Conservation (phyloP, 2,329 filamentous ascomycete genomes). For the Colletotrichum scovillei region DNA sequence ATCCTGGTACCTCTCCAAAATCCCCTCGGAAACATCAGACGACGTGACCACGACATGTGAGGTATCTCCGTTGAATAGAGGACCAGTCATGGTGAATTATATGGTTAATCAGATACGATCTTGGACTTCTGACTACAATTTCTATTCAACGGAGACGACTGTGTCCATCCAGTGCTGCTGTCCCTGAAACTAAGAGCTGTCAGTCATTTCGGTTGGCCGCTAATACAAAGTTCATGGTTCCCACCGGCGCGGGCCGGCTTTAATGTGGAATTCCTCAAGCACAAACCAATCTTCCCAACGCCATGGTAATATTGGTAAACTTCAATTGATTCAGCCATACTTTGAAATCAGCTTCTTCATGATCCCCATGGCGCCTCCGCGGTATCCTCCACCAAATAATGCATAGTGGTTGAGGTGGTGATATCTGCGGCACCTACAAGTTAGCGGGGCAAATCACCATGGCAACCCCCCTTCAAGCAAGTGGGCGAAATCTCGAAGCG, state of each 20-base stretch:
- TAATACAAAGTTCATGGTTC: not conserved
- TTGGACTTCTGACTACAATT: no score
- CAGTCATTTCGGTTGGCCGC: not conserved
- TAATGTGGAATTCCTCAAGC: conserved; percentile 5
- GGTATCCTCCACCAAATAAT: conserved; percentile 85
- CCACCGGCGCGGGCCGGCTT: conserved; percentile 29
- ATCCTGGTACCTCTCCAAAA: conserved; percentile 8
- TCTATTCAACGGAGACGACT: not conserved
- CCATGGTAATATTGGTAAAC: no score
- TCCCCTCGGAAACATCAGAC: conserved; percentile 22
- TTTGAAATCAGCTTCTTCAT: conserved; percentile 80
- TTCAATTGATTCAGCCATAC: conserved; percentile 62
- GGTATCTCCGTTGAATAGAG: not conserved
- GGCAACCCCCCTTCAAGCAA: not conserved
- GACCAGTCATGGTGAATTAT: not conserved
- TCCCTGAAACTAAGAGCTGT: conserved; percentile 6
- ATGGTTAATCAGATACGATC: not conserved
- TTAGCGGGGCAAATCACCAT: conserved; percentile 37
- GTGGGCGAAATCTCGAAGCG: not conserved
- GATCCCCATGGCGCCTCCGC: conserved; percentile 79
- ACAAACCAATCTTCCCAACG: not conserved
- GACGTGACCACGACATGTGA: conserved; percentile 26
- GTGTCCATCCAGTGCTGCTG: not conserved
- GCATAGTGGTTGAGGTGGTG: conserved; percentile 92
- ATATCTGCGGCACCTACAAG: conserved; percentile 64